Evolutionary conservation across 1,284 basidiomycete species (phyloP), one percentile per base, ranked within the genome.

Genomic region (Pseudomicrostroma phylloplanum): DNA sequence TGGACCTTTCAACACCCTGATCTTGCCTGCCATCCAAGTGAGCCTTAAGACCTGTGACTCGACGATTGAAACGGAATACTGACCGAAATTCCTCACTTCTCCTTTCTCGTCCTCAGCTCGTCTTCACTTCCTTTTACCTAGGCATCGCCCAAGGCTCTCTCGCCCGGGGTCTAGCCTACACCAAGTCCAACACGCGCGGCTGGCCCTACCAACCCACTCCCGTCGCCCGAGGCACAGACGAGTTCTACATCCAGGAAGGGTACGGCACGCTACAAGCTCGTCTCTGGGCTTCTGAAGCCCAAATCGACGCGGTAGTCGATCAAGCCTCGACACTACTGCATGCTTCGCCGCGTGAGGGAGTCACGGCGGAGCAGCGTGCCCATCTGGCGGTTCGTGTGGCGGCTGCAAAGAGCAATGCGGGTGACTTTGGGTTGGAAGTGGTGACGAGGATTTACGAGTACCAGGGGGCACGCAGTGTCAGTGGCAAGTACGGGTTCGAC

Each of bases 111-210:
- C 39, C 19, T 8, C 4, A 43, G 43, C 68, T 79, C 17, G 71
- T 73, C 23, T 80, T 80, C 63, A 71, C 72, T 51, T 70, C 73
- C 58, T 76, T 79, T 65, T 80, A 80, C 68, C 67, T 79, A n/a
- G 79, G 79, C 9, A 78, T 79, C 25, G 72, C 79, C 11, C 69
- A 74, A 59, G 79, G 79, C 8, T 75, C 79, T 0, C 72, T 80
- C 12, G 57, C 63, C 4, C 64, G 76, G 7, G 77, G 70, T 4
- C 59, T 68, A 1, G 61, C 56, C 1, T 80, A 79, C 67, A 79
- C 78, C 25, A 72, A 69, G 39, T 69, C 67, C 41, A 74, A 74
- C 63, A 79, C 78, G 7, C 73, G 78, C 23, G 71, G 70, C 6
- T 79, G 79, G 79, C 77, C 76, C 2, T 79, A 72, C 66, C 66